phyloP scores from a whole-genome alignment of 805 yeast genomes.

The Ogataea wickerhamii region DNA sequence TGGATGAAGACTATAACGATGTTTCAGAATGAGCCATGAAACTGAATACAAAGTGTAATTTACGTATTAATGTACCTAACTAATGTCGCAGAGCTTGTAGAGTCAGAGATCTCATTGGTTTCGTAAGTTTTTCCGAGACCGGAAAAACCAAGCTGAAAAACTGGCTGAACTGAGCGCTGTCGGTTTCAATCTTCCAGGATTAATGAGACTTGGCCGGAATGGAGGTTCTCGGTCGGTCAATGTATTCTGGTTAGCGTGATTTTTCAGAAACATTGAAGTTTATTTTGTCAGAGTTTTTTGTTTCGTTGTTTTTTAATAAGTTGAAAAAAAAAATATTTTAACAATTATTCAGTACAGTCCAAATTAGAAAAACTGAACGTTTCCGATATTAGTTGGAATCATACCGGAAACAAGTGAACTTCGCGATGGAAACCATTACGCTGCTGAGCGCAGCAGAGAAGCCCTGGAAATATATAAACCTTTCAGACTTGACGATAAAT shows the following conservation, averaged over 20 bases:
- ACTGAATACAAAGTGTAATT: background rate
- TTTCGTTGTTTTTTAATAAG: too few species aligned
- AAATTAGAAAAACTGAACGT: background rate
- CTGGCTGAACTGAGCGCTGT: constrained; percentile 24
- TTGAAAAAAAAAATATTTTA: too few species aligned
- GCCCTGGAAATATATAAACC: too few species aligned
- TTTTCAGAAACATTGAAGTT: constrained; percentile 14
- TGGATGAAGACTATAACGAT: constrained; percentile 23
- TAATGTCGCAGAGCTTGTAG: constrained; percentile 24
- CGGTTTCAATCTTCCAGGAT: constrained; percentile 20
- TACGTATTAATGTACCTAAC: background rate
- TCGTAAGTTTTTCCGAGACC: too few species aligned
- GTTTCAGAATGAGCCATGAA: constrained; percentile 26
- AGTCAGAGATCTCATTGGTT: constrained; percentile 16
- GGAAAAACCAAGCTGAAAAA: too few species aligned
- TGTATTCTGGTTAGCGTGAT: constrained; percentile 21
- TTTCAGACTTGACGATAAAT: too few species aligned
- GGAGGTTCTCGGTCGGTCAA: constrained; percentile 18
- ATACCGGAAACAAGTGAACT: background rate
- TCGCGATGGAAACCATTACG: background rate
- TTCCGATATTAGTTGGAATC: background rate
- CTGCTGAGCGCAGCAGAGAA: too few species aligned
- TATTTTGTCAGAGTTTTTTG: too few species aligned
- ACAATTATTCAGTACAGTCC: too few species aligned
- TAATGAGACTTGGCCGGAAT: constrained; percentile 22